Conservation (phyloP, 441 rosid genomes). For the Capsella rubella region DNA sequence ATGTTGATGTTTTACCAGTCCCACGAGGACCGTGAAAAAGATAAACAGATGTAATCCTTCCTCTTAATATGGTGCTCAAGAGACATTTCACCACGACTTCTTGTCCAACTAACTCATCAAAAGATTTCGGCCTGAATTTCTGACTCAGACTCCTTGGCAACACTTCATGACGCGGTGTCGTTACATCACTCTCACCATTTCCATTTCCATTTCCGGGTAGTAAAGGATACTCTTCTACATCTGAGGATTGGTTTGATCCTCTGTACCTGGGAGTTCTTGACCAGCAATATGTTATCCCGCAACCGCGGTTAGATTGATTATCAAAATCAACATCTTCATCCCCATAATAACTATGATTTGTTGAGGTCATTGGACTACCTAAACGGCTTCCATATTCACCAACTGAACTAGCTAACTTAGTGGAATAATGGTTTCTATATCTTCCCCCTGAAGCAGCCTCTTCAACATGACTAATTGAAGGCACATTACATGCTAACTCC, state of each 20-base stretch:
- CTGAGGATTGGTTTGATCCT: conserved; percentile 67
- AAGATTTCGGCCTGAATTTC: conserved; percentile 76
- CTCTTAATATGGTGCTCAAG: conserved; percentile 72
- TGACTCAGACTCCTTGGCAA: conserved; percentile 70
- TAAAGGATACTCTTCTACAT: conserved; percentile 74
- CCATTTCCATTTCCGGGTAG: conserved; percentile 57
- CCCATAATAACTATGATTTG: conserved; percentile 50
- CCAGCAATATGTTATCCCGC: conserved; percentile 89
- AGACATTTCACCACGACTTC: conserved; percentile 74
- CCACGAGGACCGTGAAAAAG: conserved; percentile 95
- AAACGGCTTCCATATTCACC: conserved; percentile 64
- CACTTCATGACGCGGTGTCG: conserved; percentile 48
- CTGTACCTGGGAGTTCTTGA: conserved; percentile 71
- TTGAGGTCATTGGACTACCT: conserved; percentile 61
- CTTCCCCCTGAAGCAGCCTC: conserved; percentile 50
- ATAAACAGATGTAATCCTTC: conserved; percentile 72
- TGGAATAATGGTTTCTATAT: conserved; percentile 24
- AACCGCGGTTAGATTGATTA: conserved; percentile 55
- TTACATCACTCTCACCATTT: conserved; percentile 40
- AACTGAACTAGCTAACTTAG: conserved; percentile 40
- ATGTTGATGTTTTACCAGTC: conserved; percentile 88
- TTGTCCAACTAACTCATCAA: conserved; percentile 89
- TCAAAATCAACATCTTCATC: conserved; percentile 59
- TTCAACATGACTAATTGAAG: conserved; percentile 50
- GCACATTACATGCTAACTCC: conserved; percentile 46